Evolutionary conservation across 2,329 filamentous ascomycete species (phyloP).

Genomic region (Ceratocystiopsis brevicomis): DNA sequence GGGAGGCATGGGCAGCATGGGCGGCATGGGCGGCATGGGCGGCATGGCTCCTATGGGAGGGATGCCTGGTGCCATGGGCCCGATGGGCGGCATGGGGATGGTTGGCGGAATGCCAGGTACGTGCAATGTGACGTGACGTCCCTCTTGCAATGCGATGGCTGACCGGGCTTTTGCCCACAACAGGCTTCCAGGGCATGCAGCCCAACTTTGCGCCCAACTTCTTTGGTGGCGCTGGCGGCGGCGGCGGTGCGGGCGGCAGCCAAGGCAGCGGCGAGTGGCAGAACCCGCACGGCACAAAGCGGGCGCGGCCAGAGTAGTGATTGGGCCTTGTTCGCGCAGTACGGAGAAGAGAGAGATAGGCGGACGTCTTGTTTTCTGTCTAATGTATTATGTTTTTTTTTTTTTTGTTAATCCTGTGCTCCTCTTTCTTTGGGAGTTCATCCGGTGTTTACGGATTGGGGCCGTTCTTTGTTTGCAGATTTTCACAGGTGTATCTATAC

Average conservation of each 20-base stretch:
- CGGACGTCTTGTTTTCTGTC: too few relatives aligned
- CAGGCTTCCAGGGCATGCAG: constrained; percentile 49
- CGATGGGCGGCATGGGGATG: constrained; percentile 28
- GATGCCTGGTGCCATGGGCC: constrained; percentile 25
- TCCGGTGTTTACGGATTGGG: background rate
- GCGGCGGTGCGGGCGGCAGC: constrained; percentile 18
- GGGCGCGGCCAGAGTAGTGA: constrained; percentile 42
- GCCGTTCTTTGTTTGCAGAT: background rate
- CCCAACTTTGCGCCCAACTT: constrained; percentile 57
- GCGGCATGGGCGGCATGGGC: constrained; percentile 26
- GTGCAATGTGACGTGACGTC: constrained; percentile 10
- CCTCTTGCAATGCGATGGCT: background rate
- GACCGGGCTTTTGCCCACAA: background rate
- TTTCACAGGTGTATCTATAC: too few relatives aligned
- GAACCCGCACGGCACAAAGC: constrained; percentile 68
- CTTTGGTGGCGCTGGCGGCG: constrained; percentile 34
- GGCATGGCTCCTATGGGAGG: constrained; percentile 21
- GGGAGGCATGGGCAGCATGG: constrained; percentile 14
- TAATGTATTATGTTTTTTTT: background rate
- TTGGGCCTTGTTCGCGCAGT: background rate
- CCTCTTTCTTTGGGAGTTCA: background rate
- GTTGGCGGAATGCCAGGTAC: constrained; percentile 38
- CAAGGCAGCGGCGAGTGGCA: constrained; percentile 42
- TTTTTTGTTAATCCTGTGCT: background rate
- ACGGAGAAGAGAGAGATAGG: too few relatives aligned